Percentiles rank a stretch among this genome's conserved stretches.
Conservation (phyloP, 2,329 filamentous ascomycete genomes). For the Colletotrichum liaoningense region DNA sequence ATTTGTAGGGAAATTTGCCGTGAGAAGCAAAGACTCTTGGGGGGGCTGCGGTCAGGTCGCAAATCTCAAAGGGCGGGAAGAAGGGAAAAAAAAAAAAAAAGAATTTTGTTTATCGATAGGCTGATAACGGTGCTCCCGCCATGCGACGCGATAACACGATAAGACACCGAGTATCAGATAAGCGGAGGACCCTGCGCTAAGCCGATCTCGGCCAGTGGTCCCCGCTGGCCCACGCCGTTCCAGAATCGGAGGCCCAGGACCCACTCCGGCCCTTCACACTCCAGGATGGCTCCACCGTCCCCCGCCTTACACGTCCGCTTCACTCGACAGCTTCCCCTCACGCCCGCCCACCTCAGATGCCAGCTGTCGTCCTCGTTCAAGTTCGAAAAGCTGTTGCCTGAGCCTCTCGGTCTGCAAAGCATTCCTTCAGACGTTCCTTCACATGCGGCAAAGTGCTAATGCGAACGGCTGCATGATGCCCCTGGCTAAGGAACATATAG, state of each 20-base stretch:
- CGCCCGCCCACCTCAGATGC: constrained; percentile 10
- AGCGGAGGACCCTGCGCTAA: constrained; percentile 9
- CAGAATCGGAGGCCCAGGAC: constrained; percentile 15
- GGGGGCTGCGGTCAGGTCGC: not conserved
- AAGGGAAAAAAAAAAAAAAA: not conserved
- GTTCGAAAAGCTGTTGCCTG: not conserved
- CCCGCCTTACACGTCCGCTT: constrained; percentile 9
- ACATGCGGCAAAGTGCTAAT: not conserved
- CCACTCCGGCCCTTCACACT: constrained; percentile 10
- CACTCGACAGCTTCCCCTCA: not conserved
- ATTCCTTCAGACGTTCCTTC: not conserved
- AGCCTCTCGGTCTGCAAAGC: not conserved
- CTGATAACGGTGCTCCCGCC: not conserved
- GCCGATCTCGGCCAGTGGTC: not conserved
- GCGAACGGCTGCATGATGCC: not conserved
- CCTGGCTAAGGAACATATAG: not conserved
- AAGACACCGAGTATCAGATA: not conserved
- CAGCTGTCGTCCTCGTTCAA: constrained; percentile 8
- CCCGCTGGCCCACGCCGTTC: not conserved
- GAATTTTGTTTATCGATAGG: constrained; percentile 32
- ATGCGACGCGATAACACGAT: not conserved
- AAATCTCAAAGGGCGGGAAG: not conserved
- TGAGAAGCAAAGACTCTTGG: not conserved
- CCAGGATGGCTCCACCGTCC: not conserved
- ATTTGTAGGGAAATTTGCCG: not conserved